Base-by-base conservation (phyloP, 345 rosid genomes). In the Eucalyptus erythrocorys region DNA sequence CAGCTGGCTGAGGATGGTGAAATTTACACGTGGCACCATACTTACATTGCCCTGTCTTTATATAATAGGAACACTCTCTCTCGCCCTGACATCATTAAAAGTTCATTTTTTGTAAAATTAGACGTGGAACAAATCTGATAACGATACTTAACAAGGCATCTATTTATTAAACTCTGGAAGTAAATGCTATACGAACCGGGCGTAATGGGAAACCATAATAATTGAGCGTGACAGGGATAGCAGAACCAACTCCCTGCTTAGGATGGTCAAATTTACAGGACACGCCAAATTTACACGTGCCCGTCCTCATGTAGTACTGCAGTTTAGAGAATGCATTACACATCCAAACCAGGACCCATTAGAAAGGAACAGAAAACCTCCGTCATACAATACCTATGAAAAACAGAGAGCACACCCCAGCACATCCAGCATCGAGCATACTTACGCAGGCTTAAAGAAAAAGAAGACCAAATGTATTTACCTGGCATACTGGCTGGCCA, bases 191-290 rank as follows among this genome's bases (percentile, higher is more conserved):
- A 68, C 88, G 59, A 87, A 87, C 88, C 88, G 85, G 88, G 59
- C 88, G 99, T 89, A 97, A 91, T 12, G 99, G 99, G 87, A 94
- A 97, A 87, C 99, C 99, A 90, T 91, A 89, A 92, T 91, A 91
- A 92, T 94, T 98, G 86, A 97, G 90, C 34, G 93, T 22, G 90
- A 93, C 92, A 40, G 94, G 92, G 90, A 88, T 89, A 89, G 87
- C 88, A 88, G 98, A 94, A 92, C 92, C 95, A 88, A 91, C 91
- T 87, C 96, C 98, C 91, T 92, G 97, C 92, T 94, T 95, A n/a
- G 99, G 99, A 92, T 98, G 99, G 89, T 96, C 93, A 92, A 95
- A 98, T 92, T 97, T 98, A 90, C 99, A 98, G 79, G 99, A 96
- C 88, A 96, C 94, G 88, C 99, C 99, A 88, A 95, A 98, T 92